Percentiles rank a stretch among this genome's conserved stretches.
phyloP scores from a whole-genome alignment of 257 asterid genomes.

The Jaltomata sinuosa region DNA sequence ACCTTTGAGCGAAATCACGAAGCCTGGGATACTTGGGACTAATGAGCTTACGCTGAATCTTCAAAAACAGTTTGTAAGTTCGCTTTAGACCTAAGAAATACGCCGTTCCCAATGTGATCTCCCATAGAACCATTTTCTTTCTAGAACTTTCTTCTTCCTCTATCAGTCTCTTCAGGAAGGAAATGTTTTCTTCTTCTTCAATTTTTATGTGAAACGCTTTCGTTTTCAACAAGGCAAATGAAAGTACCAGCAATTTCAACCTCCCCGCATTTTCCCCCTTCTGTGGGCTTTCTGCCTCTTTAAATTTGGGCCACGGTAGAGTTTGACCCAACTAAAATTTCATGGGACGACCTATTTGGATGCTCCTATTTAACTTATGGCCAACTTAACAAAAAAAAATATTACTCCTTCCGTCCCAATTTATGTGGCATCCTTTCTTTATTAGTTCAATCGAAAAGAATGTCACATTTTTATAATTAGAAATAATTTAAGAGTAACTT shows the following conservation, averaged over 20 bases:
- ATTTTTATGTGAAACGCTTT: not conserved
- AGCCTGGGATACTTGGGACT: constrained; percentile 44
- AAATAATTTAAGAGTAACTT: too few relatives aligned
- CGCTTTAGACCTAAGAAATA: constrained; percentile 77
- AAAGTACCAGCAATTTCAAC: not conserved
- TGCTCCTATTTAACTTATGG: too few relatives aligned
- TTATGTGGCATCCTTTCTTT: too few relatives aligned
- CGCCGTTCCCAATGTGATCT: constrained; percentile 80
- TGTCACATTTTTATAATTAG: too few relatives aligned
- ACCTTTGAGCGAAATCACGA: constrained; percentile 63
- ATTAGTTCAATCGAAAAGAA: too few relatives aligned
- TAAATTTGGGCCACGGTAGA: not conserved
- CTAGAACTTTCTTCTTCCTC: not conserved
- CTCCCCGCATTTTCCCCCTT: not conserved
- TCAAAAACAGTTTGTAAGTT: constrained; percentile 66
- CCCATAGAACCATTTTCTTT: constrained; percentile 79
- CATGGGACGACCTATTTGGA: not conserved
- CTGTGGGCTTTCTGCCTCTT: not conserved
- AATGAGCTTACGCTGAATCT: constrained; percentile 67
- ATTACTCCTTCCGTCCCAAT: too few relatives aligned
- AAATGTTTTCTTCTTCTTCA: not conserved
- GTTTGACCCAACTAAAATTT: not conserved
- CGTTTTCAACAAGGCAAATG: constrained; percentile 1
- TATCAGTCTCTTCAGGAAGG: not conserved
- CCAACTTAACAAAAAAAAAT: too few relatives aligned